Base-by-base conservation (phyloP, 1,139 yeast species). In the Kazachstania sp. region DNA sequence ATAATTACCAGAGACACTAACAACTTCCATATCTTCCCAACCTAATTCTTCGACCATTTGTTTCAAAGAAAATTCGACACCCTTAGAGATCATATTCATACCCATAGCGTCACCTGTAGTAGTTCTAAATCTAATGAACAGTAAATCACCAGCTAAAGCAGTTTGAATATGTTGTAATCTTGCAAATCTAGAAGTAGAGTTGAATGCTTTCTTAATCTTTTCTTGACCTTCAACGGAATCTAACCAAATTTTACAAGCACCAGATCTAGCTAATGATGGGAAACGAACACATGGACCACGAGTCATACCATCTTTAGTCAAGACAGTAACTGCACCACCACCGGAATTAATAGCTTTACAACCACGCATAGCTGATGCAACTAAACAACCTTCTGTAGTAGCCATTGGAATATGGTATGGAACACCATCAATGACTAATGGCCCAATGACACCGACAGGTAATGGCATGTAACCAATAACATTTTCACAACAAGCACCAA, bases 61-160 rank as follows among this genome's bases (percentile, higher is more conserved):
- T 55, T 81, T 81, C 63, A 94, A 77, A 2, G 96, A 79, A 65
- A 74, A 75, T 67, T 94, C 99, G 45, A 88, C 97, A 67, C 98
- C 99, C 70, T 94, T 94, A 30, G 98, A 92, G 56, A 94, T 94
- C 99, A 94, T 94, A 66, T 94, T 94, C 99, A 94, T 94, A 56
- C 98, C 99, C 99, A 94, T 94, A 19, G 98, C 98, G 72, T 94
- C 99, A 68, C 99, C 99, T 34, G 99, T 94, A 39, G 96, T 88
- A 28, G 99, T 92, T 65, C 90, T 81, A 73, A 94, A 94, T 60
- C 98, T 81, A 59, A 94, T 83, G 63, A 78, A 94, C 59, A 94
- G 73, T 55, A 85, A 73, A 46, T 86, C 85, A 39, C 99, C 98
- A 15, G 98, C 98, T 66, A 92, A 72, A 1, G 97, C 95, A 29